Percentiles rank a stretch among this genome's conserved stretches.
Evolutionary conservation across 495 filamentous ascomycete genomes (phyloP).

Genomic region (Terfezia boudieri): DNA sequence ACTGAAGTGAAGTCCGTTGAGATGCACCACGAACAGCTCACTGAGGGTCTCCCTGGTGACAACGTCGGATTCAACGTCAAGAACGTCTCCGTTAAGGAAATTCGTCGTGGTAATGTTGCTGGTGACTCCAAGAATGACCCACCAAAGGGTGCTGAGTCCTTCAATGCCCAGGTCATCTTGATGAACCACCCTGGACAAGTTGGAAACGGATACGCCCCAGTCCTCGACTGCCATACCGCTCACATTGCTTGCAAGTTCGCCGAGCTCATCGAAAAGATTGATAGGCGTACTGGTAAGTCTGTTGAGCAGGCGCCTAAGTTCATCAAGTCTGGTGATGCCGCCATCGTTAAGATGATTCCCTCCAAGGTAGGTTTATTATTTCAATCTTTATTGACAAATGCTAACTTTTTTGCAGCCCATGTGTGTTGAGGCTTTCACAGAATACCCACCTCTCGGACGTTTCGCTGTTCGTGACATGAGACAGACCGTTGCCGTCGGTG

Average conservation of each 20-base stretch:
- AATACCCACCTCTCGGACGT: constrained; percentile 96
- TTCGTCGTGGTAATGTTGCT: constrained; percentile 98
- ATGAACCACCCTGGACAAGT: constrained; percentile 99
- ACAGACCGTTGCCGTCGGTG: constrained; percentile 93
- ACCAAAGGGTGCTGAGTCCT: constrained; percentile 63
- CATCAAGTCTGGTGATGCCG: constrained; percentile 99
- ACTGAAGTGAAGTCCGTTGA: constrained; percentile 99
- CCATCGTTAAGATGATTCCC: constrained; percentile 99
- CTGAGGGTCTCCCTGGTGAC: constrained; percentile 90
- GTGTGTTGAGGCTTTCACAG: constrained; percentile 99
- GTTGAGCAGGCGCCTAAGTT: constrained; percentile 83
- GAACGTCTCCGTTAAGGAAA: constrained; percentile 99
- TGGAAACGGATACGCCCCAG: constrained; percentile 94
- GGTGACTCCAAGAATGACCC: constrained; percentile 99
- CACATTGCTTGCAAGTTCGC: constrained; percentile 99
- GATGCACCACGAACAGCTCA: constrained; percentile 96
- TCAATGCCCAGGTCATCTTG: constrained; percentile 99
- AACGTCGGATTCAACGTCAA: constrained; percentile 99
- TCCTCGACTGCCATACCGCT: constrained; percentile 98
- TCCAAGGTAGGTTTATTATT: constrained; percentile 35
- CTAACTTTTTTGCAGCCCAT: constrained; percentile 37
- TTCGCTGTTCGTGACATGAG: constrained; percentile 91
- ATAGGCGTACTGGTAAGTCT: constrained; percentile 98
- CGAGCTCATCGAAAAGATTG: constrained; percentile 98
- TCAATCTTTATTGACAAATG: neutral